Base-by-base conservation (phyloP, 805 yeast species). In the Nakazawaea ernobii region DNA sequence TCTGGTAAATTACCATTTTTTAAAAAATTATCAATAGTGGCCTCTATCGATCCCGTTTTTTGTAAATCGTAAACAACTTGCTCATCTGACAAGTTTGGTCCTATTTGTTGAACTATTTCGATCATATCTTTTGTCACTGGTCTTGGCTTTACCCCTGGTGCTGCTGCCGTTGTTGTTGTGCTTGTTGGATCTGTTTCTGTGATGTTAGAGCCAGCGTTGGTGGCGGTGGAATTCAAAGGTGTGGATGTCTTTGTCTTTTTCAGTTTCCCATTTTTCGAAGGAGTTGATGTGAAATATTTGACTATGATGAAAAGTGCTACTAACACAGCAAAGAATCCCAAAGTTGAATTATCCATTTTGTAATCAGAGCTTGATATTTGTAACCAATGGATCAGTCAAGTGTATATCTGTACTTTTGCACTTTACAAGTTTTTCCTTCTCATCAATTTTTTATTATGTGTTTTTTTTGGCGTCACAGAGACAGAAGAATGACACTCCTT, bases 31-130 rank as follows among this genome's bases (percentile, higher is more conserved):
- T 89, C 86, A 8, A 90, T 82, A 0, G 98, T 91, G 8, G 65
- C 75, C 61, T 88, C 91, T 1, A 91, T 91, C 7, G 86, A 82
- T 0, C 95, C 95, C 0, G 94, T 80, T 50, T 79, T 71, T 57
- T 82, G 80, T 52, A 94, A 73, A 60, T 86, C 95, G 52, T 73
- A 71, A 51, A 82, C 71, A 51, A 94, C 88, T 59, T 86, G 95
- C 7, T 77, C 86, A 4, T 66, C 74, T 1, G 86, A 71, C 30
- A 87, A 67, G 17, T 71, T 70, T 4, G 97, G 97, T 0, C 90
- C 96, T 47, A 92, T 71, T 37, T 89, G 80, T 55, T 81, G 86
- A 2, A 92, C 97, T 0, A 86, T 82, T 53, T 85, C 94, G 39
- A 92, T 73, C 98, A 92, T 92, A 49, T 77, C 78, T 5, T 69